Base-by-base conservation (phyloP, 1,284 basidiomycete genomes). In the Tetrapyrgos nigripes region DNA sequence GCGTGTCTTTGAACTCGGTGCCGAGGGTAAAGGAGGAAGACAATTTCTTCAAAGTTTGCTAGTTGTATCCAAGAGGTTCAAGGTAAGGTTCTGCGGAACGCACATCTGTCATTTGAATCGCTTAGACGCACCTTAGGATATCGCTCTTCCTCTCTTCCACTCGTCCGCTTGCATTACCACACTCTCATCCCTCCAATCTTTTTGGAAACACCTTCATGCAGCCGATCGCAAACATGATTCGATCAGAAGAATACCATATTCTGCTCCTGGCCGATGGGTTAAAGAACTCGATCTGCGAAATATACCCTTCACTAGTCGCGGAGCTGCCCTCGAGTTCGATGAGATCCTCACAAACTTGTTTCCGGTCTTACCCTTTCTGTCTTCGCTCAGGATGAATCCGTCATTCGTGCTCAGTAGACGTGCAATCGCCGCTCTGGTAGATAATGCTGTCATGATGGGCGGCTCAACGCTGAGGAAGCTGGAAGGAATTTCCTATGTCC, bases 211-310 rank as follows among this genome's bases (percentile, higher is more conserved):
- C 24, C 78, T 95, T 3, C 74, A 80, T 58, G 64, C 68, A 21
- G 87, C 88, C 19, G 93, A 96, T 63, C 80, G 86, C 65, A 84
- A 83, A 67, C 95, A 93, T 93, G 92, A 93, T 66, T 91, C 92
- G 56, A 87, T 95, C 59, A 84, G 91, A 53, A 82, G 92, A 45
- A 93, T 93, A 66, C 90, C 91, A 0, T 90, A 89, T 69, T 94
- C 92, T 1, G 82, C 88, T 0, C 93, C 93, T 1, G 93, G 93
- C 26, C 83, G 93, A 67, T 94, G 92, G 89, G 84, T 95, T 3
- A 88, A 87, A 54, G 72, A 72, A 4, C 78, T 96, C 24, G 88
- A 94, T 69, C 73, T 96, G 17, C 87, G 89, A 5, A 73, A 76
- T 27, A 66, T 93, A 44, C 64, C 70, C 19, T 78, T 77, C 61